Percentiles rank a stretch among this genome's conserved stretches.
These are phyloP conservation scores for Pichia nanzhaoensis DNA, from an alignment of 805 yeast species.

Conservation along the genomic window DNA sequence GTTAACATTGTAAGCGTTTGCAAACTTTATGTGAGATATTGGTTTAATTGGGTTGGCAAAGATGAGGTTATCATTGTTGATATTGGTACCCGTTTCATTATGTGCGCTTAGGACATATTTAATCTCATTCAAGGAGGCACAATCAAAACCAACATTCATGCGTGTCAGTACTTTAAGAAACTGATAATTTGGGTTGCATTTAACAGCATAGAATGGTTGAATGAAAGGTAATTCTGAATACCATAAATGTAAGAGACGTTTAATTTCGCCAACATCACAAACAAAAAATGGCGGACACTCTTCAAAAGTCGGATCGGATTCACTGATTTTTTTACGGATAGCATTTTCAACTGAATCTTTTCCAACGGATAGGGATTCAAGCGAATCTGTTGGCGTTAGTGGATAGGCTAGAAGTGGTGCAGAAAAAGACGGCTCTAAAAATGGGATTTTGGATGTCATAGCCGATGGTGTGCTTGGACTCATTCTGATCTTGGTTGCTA, in stretches of 20 bases:
- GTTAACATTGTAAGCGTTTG: slow-evolving; percentile 47
- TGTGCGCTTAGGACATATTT: slow-evolving; percentile 43
- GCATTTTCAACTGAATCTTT: slow-evolving; percentile 12
- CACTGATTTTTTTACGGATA: slow-evolving; percentile 16
- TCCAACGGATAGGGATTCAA: not conserved
- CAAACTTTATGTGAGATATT: slow-evolving; percentile 71
- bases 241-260: slow-evolving; percentile 63
- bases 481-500: slow-evolving; percentile 6
- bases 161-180: slow-evolving; percentile 52
- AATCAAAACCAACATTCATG: slow-evolving; percentile 78
- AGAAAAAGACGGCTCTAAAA: not conserved
- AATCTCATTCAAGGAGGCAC: slow-evolving; percentile 87
- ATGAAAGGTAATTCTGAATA: slow-evolving; percentile 56
- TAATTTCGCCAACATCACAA: slow-evolving; percentile 73
- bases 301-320: not conserved
- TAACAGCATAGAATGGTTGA: slow-evolving; percentile 88
- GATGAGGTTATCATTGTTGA: slow-evolving; percentile 55
- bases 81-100: slow-evolving; percentile 35
- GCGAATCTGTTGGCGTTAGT: slow-evolving; percentile 9
- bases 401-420: slow-evolving; percentile 4
- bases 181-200: slow-evolving; percentile 73
- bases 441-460: not conserved
- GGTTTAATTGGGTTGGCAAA: slow-evolving; percentile 95
- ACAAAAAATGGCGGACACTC: slow-evolving; percentile 85
- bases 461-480: slow-evolving; percentile 1